Evolutionary conservation across 208 protist genomes (phyloP), one percentile per base, ranked within the genome.

Genomic region (Zelonia costaricensis): DNA sequence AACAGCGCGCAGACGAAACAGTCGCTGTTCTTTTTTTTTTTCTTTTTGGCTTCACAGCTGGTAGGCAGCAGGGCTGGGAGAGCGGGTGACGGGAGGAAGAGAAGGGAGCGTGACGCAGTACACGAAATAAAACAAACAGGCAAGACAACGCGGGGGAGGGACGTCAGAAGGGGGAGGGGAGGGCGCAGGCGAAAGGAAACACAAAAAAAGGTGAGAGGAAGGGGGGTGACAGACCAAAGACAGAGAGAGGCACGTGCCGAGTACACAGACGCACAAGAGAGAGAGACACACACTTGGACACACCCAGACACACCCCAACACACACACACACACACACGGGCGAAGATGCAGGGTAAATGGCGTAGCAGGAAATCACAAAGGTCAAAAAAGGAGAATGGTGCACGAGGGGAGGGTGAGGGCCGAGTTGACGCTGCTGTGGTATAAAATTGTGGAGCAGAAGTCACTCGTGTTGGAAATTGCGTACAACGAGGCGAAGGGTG

Each of bases 161-260:
- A 38, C 33, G 10, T 13, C 4, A 4, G 33, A 4, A 38, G 33
- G 10, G 7, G 4, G 7, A 38, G 33, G 4, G 7, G 33, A 38
- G 33, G 4, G 33, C 33, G 10, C 33, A 38, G 10, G 33, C 33
- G 33, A 38, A 38, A 38, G n/a, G 0, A 25, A 20, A 62, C n/a
- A 65, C 23, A 25, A 70, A 65, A 65, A 64, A 59, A 69, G 52
- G 18, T 4, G 35, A 62, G 44, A 55, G 25, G 60, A 40, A 46
- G n/a, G n/a, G n/a, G n/a, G n/a, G n/a, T n/a, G n/a, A n/a, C n/a
- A n/a, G n/a, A n/a, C n/a, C n/a, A n/a, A n/a, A n/a, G n/a, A n/a
- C n/a, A n/a, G n/a, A n/a, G n/a, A n/a, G n/a, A n/a, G n/a, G n/a
- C n/a, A n/a, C n/a, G n/a, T n/a, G n/a, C n/a, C n/a, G n/a, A n/a